Percentiles rank a stretch among this genome's conserved stretches.
Evolutionary conservation across 2,329 filamentous ascomycete genomes (phyloP).

Genomic region (Metarhizium brunneum): DNA sequence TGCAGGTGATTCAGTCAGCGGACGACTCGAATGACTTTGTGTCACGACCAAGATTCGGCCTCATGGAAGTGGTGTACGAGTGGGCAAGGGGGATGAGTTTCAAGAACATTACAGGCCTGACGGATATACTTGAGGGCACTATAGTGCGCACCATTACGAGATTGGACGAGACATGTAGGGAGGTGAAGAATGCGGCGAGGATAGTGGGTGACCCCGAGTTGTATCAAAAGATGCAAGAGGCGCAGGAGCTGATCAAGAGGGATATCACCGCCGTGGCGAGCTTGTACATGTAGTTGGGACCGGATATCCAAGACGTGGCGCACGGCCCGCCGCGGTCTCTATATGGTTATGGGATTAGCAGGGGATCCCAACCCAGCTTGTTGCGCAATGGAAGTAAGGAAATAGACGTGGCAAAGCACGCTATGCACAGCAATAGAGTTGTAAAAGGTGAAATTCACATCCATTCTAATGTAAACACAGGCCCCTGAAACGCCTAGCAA

Average conservation of each 20-base stretch:
- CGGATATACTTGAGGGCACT: constrained; percentile 92
- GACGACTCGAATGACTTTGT: constrained; percentile 93
- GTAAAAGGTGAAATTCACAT: not conserved
- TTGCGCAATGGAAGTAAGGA: not conserved
- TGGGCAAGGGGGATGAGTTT: constrained; percentile 98
- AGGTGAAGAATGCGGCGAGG: constrained; percentile 93
- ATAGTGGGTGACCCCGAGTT: constrained; percentile 90
- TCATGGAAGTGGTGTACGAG: constrained; percentile 97
- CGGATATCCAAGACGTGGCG: not conserved
- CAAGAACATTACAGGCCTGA: constrained; percentile 92
- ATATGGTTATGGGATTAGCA: not conserved
- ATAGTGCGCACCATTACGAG: constrained; percentile 93
- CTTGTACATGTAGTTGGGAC: constrained; percentile 62
- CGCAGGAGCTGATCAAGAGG: constrained; percentile 95
- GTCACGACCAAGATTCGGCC: constrained; percentile 75
- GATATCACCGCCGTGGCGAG: constrained; percentile 88
- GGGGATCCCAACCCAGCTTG: too few species aligned
- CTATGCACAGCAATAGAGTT: not conserved
- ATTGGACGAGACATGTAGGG: constrained; percentile 89
- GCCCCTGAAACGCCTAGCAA: constrained; percentile 8
- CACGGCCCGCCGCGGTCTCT: too few species aligned
- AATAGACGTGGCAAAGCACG: not conserved
- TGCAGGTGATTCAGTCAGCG: constrained; percentile 83
- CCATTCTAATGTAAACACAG: constrained; percentile 1
- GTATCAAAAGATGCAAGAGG: constrained; percentile 93